phyloP scores from a whole-genome alignment of 164 flowering plant species.

The Malania oleifera region DNA sequence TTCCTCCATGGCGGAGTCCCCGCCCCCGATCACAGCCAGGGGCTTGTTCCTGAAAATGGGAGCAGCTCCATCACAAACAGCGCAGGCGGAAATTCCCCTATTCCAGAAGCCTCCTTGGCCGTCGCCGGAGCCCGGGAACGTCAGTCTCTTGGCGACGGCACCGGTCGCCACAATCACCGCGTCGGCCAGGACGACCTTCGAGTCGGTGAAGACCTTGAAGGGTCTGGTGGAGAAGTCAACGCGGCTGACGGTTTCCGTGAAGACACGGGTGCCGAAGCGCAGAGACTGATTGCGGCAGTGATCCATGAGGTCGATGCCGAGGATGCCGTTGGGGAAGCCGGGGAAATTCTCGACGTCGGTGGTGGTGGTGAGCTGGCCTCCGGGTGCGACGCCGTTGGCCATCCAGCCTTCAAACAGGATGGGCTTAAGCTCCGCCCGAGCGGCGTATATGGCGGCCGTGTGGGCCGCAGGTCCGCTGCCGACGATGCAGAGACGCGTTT shows the following conservation, averaged over 20 bases:
- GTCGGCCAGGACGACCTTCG: constrained; percentile 60
- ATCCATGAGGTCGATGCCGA: constrained; percentile 70
- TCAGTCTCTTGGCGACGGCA: constrained; percentile 71
- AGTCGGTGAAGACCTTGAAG: constrained; percentile 52
- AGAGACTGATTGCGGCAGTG: constrained; percentile 56
- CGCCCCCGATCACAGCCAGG: constrained; percentile 91
- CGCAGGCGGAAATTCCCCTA: constrained; percentile 87
- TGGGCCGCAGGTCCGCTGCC: constrained; percentile 98
- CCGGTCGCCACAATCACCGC: constrained; percentile 82
- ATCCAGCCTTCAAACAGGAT: constrained; percentile 92
- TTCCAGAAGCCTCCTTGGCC: constrained; percentile 68
- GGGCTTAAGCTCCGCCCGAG: constrained; percentile 90
- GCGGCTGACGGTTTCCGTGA: constrained; percentile 67
- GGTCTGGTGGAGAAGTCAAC: constrained; percentile 67
- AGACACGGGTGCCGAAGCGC: constrained; percentile 67
- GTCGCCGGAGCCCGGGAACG: constrained; percentile 61
- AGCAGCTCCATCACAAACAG: constrained; percentile 80
- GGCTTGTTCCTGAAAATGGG: constrained; percentile 83
- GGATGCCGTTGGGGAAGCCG: constrained; percentile 81
- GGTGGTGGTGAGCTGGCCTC: constrained; percentile 98
- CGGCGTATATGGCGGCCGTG: constrained; percentile 93
- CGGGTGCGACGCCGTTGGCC: constrained; percentile 96
- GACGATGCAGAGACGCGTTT: constrained; percentile 77
- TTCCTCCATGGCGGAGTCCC: constrained; percentile 98
- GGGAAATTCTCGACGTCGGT: constrained; percentile 98